Evolutionary conservation across 805 yeast genomes (phyloP), one percentile per base, ranked within the genome.

Genomic region (Monosporozyma yasuniensis): DNA sequence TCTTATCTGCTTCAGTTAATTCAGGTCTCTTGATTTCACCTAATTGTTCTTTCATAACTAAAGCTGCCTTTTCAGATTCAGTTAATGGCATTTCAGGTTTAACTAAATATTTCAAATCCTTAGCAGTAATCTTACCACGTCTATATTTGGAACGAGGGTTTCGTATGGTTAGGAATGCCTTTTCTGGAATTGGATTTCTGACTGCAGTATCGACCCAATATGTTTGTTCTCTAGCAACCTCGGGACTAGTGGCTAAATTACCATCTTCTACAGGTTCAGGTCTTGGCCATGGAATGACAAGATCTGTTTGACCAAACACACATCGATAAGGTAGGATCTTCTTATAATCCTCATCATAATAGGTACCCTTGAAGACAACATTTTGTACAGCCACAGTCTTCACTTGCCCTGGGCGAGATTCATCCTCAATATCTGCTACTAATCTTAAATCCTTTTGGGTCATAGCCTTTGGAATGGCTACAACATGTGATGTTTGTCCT

Each of bases 241-340:
- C 78, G 27, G 77, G 75, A 5, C 67, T 63, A 1, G 95, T 86
- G 3, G 82, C 78, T 54, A 78, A 71, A 28, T 63, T 69, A 47
- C 81, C 82, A 55, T 82, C 88, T 54, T 77, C 78, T 21, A 65
- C 64, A 5, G 54, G 54, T 32, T 74, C 80, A 1, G 93, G 90
- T 57, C 78, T 76, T 37, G 96, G 96, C 95, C 96, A 91, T 48
- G 97, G 97, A 47, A 90, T 81, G 22, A 81, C 78, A 48, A 87
- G 71, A 47, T 80, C 76, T 41, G 77, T 79, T 58, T 84, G 82
- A 56, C 85, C 81, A 54, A 77, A 77, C 23, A 90, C 87, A 57
- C 80, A 78, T 67, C 98, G 79, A 52, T 78, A 79, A 28, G 95
- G 95, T 72, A 87, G 69, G 75, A 83, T 77, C 59, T 74, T 74